Conservation (phyloP, 179 eudicot genomes). For the Monotropa hypopitys region DNA sequence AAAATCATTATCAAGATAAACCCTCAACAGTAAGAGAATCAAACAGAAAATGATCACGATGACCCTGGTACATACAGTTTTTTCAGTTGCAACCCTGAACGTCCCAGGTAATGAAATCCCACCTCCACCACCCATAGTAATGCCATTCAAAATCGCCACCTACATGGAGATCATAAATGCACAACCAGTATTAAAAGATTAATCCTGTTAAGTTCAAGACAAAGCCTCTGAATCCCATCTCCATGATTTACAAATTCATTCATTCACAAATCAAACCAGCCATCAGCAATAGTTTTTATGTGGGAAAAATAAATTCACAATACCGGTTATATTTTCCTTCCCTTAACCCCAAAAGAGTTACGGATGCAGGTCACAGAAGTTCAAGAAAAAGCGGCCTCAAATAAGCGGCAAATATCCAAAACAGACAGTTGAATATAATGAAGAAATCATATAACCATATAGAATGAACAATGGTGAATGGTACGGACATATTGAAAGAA, state of each 20-base stretch:
- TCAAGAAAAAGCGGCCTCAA: not conserved
- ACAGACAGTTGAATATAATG: not conserved
- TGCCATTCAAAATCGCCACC: slow-evolving; percentile 80
- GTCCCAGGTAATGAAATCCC: slow-evolving; percentile 82
- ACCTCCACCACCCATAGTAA: slow-evolving; percentile 91
- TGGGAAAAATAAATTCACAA: not conserved
- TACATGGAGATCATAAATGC: slow-evolving; percentile 17
- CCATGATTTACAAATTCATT: not conserved
- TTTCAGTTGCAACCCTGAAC: slow-evolving; percentile 74
- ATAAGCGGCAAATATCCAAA: not conserved
- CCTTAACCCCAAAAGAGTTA: not conserved
- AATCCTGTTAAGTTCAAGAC: not conserved
- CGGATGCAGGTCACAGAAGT: not conserved
- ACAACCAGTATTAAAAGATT: not conserved
- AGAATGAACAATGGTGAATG: not conserved
- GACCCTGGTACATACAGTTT: slow-evolving; percentile 44
- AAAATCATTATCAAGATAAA: not conserved
- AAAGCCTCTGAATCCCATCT: not conserved
- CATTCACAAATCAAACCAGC: not conserved
- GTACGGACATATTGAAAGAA: not conserved
- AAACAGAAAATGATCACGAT: not conserved
- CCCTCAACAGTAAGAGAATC: not conserved
- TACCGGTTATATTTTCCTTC: not conserved
- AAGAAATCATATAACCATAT: not conserved
- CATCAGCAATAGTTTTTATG: not conserved